Conservation (phyloP, 2,329 filamentous ascomycete species). For the Fusarium mangiferae region DNA sequence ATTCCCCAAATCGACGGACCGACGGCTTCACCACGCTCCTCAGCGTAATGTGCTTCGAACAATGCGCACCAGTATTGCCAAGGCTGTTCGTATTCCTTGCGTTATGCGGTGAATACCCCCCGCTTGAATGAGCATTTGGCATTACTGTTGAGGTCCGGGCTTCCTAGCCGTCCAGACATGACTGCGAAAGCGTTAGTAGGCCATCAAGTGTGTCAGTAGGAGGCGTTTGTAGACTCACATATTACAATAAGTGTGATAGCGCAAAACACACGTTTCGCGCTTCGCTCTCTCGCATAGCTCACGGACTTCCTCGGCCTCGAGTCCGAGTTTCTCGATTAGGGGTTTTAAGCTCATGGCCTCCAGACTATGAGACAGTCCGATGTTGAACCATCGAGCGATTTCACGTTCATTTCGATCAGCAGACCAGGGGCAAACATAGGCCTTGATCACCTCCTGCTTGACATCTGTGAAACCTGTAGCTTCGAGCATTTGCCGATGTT, state of each 20-base stretch:
- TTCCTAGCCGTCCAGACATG: conserved; percentile 44
- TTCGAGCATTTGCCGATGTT: conserved; percentile 69
- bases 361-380: conserved; percentile 78
- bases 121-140: not conserved
- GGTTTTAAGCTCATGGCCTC: conserved; percentile 79
- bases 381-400: conserved; percentile 85
- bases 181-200: conserved; percentile 21
- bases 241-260: conserved; percentile 77
- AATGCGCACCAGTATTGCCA: not conserved
- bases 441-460: conserved; percentile 71
- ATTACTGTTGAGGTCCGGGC: conserved; percentile 40
- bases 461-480: conserved; percentile 84
- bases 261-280: conserved; percentile 74
- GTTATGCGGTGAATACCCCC: not conserved
- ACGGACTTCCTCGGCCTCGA: conserved; percentile 68
- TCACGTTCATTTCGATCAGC: conserved; percentile 71
- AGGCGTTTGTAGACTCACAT: conserved; percentile 68
- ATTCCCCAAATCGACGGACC: not conserved
- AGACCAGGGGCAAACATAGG: conserved; percentile 82
- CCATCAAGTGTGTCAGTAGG: not conserved
- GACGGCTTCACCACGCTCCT: not conserved
- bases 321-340: conserved; percentile 65
- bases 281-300: conserved; percentile 71
- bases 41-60: not conserved
- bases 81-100: not conserved